A percentile compares a stretch with the other conserved stretches of the same genome.
phyloP scores from a whole-genome alignment of 1,284 basidiomycete species.

The Anthracocystis panici-leucophaei region DNA sequence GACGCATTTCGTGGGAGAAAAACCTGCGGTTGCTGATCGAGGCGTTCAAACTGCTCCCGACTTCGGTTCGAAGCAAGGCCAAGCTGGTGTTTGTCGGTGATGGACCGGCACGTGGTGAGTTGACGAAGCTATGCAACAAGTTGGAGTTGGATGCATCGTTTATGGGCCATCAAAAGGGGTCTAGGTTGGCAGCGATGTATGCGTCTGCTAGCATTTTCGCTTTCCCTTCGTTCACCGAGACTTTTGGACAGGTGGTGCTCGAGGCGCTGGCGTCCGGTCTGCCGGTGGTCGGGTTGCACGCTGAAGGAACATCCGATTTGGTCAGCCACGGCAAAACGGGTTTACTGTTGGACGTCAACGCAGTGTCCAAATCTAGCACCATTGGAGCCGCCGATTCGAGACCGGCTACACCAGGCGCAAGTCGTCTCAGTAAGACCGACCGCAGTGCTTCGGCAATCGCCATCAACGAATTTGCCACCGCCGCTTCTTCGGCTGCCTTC shows the following conservation, averaged over 20 bases:
- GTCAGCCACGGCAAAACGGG: constrained; percentile 73
- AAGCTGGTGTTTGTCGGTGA: constrained; percentile 75
- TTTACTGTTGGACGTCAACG: constrained; percentile 67
- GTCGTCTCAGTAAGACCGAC: not conserved
- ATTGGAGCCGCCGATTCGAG: constrained; percentile 3
- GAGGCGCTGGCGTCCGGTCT: constrained; percentile 74
- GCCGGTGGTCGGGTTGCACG: constrained; percentile 74
- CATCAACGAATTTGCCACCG: constrained; percentile 43
- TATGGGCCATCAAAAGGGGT: constrained; percentile 72
- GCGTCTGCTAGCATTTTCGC: constrained; percentile 75
- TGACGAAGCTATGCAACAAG: constrained; percentile 71
- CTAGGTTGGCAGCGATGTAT: constrained; percentile 70
- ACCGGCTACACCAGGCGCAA: constrained; percentile 28
- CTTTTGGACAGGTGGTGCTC: constrained; percentile 75
- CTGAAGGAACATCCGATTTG: constrained; percentile 75
- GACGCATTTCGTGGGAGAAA: constrained; percentile 74
- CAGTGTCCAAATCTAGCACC: constrained; percentile 36
- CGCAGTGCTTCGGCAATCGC: constrained; percentile 12
- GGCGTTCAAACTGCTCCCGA: constrained; percentile 71
- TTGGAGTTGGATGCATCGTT: constrained; percentile 73
- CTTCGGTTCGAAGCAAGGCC: constrained; percentile 62
- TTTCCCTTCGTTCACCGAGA: constrained; percentile 74
- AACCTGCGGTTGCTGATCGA: constrained; percentile 74
- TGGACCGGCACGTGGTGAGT: constrained; percentile 73
- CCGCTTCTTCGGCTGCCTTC: constrained; percentile 24